phyloP scores from a whole-genome alignment of 1,284 basidiomycete species.

The Prillingera fragicola region DNA sequence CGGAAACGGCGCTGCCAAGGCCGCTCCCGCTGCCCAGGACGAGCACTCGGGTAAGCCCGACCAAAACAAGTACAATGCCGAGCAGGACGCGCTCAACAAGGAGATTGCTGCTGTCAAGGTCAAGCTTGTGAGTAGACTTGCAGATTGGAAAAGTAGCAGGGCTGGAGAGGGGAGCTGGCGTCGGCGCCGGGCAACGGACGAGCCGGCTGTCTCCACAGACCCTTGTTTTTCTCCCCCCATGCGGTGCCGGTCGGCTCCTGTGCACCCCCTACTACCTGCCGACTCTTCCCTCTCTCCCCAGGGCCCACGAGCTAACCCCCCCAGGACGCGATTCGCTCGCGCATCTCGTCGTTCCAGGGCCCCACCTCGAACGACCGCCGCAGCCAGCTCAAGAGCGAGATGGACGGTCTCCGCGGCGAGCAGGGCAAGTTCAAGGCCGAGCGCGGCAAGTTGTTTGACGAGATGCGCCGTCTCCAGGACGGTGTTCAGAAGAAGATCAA shows the following conservation, averaged over 20 bases:
- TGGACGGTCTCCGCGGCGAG: conserved; percentile 70
- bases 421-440: conserved; percentile 72
- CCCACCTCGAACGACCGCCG: conserved; percentile 56
- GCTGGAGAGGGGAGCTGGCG: background rate
- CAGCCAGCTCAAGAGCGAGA: conserved; percentile 68
- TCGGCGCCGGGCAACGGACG: too few species aligned
- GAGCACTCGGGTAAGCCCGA: conserved; percentile 64
- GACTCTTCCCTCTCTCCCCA: background rate
- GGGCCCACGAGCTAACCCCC: conserved; percentile 1
- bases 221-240: too few species aligned
- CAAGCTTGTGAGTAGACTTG: conserved; percentile 72
- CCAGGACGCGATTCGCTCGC: conserved; percentile 71
- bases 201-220: too few species aligned
- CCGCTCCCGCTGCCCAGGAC: conserved; percentile 24
- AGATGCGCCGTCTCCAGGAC: conserved; percentile 78
- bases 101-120: conserved; percentile 75
- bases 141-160: background rate
- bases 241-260: too few species aligned
- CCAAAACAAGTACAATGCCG: conserved; percentile 69
- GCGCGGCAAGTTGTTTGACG: conserved; percentile 71
- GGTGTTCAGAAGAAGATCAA: conserved; percentile 81
- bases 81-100: conserved; percentile 73
- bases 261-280: too few species aligned
- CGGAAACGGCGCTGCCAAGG: conserved; percentile 9
- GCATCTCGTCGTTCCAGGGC: conserved; percentile 62